Evolutionary conservation across 306 rosid genomes (phyloP).

Genomic region (Vigna mungo): DNA sequence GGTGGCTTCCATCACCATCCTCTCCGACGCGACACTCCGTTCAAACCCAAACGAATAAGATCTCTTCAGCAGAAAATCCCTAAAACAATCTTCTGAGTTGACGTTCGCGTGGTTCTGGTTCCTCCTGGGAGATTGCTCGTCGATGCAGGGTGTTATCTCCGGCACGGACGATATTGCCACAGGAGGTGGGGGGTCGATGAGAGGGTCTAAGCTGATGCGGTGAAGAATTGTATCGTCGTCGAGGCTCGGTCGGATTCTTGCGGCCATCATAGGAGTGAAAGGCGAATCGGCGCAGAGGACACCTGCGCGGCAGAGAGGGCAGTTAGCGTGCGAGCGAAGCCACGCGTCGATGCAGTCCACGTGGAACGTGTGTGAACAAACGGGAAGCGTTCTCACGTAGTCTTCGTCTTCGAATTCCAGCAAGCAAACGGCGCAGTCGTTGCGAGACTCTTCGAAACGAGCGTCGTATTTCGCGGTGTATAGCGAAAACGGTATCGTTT

Average conservation of each 20-base stretch:
- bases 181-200: conserved; percentile 42
- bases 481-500: conserved; percentile 85
- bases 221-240: conserved; percentile 70
- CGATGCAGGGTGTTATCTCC: conserved; percentile 76
- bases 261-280: conserved; percentile 84
- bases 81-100: conserved; percentile 57
- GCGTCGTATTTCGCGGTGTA: conserved; percentile 54
- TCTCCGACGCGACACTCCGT: conserved; percentile 70
- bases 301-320: conserved; percentile 95
- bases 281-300: conserved; percentile 82
- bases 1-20: conserved; percentile 78
- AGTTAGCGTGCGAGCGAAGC: conserved; percentile 94
- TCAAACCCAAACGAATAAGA: conserved; percentile 95
- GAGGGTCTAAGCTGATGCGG: conserved; percentile 58
- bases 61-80: conserved; percentile 78
- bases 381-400: conserved; percentile 80
- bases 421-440: conserved; percentile 89
- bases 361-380: conserved; percentile 89
- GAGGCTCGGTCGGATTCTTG: conserved; percentile 83
- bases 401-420: conserved; percentile 84
- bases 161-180: conserved; percentile 36
- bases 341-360: conserved; percentile 91
- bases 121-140: conserved; percentile 60
- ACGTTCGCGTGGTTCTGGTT: conserved; percentile 23
- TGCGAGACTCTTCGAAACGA: conserved; percentile 46